Evolutionary conservation across 306 rosid genomes (phyloP).

Genomic region (Quercus mongolica): DNA sequence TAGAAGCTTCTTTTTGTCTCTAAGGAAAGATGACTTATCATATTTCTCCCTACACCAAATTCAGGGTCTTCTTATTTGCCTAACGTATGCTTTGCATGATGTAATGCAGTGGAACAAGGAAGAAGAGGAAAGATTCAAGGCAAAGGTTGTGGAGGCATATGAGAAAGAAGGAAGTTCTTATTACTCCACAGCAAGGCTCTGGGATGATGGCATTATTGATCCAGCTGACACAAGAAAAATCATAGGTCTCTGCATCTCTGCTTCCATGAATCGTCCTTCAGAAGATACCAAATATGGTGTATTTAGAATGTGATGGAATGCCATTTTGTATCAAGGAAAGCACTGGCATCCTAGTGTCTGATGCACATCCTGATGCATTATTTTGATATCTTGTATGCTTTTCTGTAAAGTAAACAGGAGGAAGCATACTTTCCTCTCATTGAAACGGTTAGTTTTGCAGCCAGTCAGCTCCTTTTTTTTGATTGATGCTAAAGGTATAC

Average conservation of each 20-base stretch:
- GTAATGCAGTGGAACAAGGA: conserved; percentile 75
- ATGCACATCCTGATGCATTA: conserved; percentile 2
- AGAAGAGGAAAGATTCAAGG: conserved; percentile 82
- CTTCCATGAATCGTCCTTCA: conserved; percentile 60
- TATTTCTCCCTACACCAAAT: neutral
- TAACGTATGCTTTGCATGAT: neutral
- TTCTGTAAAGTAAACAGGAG: neutral
- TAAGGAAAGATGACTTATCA: neutral
- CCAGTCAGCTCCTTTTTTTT: too few relatives aligned
- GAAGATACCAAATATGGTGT: conserved; percentile 85
- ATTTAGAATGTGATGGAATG: conserved; percentile 65
- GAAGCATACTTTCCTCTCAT: too few relatives aligned
- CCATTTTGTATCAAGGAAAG: conserved; percentile 14
- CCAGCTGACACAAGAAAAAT: conserved; percentile 92
- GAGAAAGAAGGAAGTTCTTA: conserved; percentile 88
- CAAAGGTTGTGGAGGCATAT: conserved; percentile 69
- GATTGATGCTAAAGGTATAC: too few relatives aligned
- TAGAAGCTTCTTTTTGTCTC: conserved; percentile 13
- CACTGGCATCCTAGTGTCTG: neutral
- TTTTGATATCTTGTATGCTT: neutral
- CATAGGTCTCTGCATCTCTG: conserved; percentile 74
- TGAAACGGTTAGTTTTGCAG: too few relatives aligned
- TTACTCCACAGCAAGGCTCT: conserved; percentile 89
- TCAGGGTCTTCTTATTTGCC: conserved; percentile 11
- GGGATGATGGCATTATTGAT: conserved; percentile 96